Conservation (phyloP, 257 asterid genomes). For the Solanum sitiens region DNA sequence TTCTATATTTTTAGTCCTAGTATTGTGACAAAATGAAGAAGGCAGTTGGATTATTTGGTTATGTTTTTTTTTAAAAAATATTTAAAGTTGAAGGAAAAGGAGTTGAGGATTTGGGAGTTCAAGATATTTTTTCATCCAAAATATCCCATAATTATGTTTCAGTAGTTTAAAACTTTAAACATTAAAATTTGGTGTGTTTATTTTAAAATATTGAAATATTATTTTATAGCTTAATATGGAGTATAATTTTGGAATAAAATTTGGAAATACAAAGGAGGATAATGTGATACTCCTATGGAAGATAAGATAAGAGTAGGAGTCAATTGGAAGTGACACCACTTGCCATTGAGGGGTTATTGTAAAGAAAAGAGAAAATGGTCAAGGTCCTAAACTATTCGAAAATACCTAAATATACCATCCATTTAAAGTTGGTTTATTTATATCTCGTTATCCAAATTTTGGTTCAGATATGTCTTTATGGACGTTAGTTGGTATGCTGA, state of each 20-base stretch:
- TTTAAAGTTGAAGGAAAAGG: background rate
- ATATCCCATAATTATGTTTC: background rate
- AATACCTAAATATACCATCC: too few species aligned
- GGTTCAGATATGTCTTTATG: too few species aligned
- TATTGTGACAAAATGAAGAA: too few species aligned
- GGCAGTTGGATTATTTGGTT: background rate
- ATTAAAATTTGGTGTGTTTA: background rate
- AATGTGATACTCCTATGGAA: background rate
- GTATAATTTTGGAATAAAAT: background rate
- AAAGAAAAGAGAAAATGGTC: background rate
- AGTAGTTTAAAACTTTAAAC: background rate
- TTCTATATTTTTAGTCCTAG: background rate
- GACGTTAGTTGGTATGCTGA: too few species aligned
- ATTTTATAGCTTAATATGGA: background rate
- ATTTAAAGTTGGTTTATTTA: too few species aligned
- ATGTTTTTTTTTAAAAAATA: too few species aligned
- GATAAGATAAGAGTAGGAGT: background rate
- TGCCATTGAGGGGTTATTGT: background rate
- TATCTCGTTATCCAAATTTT: too few species aligned
- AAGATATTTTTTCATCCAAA: background rate
- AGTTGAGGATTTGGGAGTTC: background rate
- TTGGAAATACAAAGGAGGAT: background rate
- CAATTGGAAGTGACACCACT: background rate
- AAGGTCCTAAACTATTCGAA: too few species aligned
- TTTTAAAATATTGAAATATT: background rate